Evolutionary conservation across 2,329 filamentous ascomycete genomes (phyloP), one percentile per base, ranked within the genome.

Genomic region (Fusarium sterilihyphosum): DNA sequence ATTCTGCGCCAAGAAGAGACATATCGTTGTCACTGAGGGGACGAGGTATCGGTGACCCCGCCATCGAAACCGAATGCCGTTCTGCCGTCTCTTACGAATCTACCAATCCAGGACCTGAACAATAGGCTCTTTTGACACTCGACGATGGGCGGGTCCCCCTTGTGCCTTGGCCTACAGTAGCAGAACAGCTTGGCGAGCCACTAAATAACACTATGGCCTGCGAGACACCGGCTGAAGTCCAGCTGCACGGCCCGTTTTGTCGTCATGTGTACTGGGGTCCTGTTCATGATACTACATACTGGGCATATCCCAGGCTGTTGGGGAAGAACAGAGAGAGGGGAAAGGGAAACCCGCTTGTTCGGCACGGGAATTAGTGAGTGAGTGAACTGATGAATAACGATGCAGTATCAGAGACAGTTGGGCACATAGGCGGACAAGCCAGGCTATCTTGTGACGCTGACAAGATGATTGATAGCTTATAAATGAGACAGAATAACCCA

Each of bases 231-330:
- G 43, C 65, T 58, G 41, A 58, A 70, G 52, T 46, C 66, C 50
- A 47, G 61, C 70, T 73, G 73, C 74, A 75, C 70, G 70, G 63
- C 65, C 47, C 67, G 65, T 65, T 58, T 67, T 74, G 64, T 76
- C 73, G 71, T 78, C 76, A 78, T 74, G 74, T 65, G 74, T 65
- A 53, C 31, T 47, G 64, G 71, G 72, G 60, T 59, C 61, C 38
- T 50, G 31, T 41, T 62, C 24, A 26, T 33, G n/a, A 40, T 47
- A 31, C 24, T 29, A 50, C 26, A 26, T 26, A 26, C 37, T 70
- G 53, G 37, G 53, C 31, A 47, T 46, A 47, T 65, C 59, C 52
- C 37, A 37, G 52, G 38, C 41, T 49, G 67, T 58, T 53, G 65
- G 65, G 65, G 50, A 33, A 11, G 29, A 26, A 16, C 37, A 29